Evolutionary conservation across 2,329 filamentous ascomycete genomes (phyloP).

Genomic region (Claviceps fusiformis): DNA sequence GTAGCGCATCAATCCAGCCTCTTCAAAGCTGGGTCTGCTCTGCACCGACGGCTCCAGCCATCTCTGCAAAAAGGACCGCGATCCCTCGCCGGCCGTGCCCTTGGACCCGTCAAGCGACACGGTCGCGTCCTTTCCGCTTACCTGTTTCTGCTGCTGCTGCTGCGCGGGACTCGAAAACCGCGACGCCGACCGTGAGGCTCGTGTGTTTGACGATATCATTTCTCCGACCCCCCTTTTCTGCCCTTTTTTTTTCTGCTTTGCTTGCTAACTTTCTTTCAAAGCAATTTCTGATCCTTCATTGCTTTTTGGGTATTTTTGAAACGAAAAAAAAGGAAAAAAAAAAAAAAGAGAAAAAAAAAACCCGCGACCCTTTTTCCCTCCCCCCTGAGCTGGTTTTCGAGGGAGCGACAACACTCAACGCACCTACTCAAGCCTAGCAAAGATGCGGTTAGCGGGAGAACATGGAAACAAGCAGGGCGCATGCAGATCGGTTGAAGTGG

Average conservation of each 20-base stretch:
- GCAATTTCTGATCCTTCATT: background rate
- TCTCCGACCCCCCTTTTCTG: conserved; percentile 7
- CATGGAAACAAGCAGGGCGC: background rate
- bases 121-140: conserved; percentile 12
- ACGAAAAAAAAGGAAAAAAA: background rate
- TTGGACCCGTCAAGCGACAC: conserved; percentile 25
- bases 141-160: conserved; percentile 3
- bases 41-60: conserved; percentile 48
- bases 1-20: conserved; percentile 58
- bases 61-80: conserved; percentile 37
- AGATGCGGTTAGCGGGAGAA: conserved; percentile 7
- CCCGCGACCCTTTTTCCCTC: background rate
- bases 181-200: conserved; percentile 34
- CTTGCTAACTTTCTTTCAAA: background rate
- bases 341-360: no score
- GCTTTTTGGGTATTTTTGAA: background rate
- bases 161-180: conserved; percentile 42
- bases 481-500: background rate
- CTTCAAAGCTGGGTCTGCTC: conserved; percentile 60
- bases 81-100: conserved; percentile 21
- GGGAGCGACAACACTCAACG: conserved; percentile 9
- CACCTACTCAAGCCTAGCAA: conserved; percentile 18
- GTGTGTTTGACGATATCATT: conserved; percentile 30
- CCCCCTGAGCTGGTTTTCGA: conserved; percentile 7
- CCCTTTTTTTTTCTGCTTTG: background rate